Percentiles rank a stretch among this genome's conserved stretches.
Evolutionary conservation across 257 asterid species (phyloP).

Genomic region (Haberlea rhodopensis): DNA sequence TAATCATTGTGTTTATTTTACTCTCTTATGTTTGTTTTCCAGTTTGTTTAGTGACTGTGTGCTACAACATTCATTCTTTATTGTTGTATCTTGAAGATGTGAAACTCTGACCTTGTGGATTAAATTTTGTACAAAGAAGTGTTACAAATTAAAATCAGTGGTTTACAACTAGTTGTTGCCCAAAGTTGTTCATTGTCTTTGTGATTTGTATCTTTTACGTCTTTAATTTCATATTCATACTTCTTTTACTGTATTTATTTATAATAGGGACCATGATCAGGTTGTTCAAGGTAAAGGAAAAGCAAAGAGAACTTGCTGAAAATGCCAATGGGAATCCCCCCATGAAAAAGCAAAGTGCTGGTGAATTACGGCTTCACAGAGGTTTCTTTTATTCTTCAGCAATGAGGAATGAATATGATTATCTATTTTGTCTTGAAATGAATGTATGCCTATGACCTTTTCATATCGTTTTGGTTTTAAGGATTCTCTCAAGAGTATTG

Average conservation of each 20-base stretch:
- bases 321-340: constrained; percentile 35
- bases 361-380: constrained; percentile 45
- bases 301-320: constrained; percentile 90
- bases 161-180: neutral
- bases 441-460: neutral
- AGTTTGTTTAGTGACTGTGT: neutral
- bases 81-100: neutral
- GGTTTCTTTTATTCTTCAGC: constrained; percentile 26
- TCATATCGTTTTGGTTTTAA: neutral
- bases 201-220: neutral
- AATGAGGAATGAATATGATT: constrained; percentile 5
- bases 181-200: neutral
- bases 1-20: neutral
- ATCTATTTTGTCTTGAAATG: constrained; percentile 2
- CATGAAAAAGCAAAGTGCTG: constrained; percentile 51
- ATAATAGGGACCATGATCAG: constrained; percentile 69
- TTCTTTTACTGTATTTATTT: too few relatives aligned
- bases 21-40: neutral
- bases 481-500: neutral
- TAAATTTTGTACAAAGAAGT: neutral
- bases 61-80: neutral
- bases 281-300: constrained; percentile 88
- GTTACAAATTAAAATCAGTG: neutral
- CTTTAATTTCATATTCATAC: neutral
- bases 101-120: neutral